Percentiles rank a stretch among this genome's conserved stretches.
These are phyloP conservation scores for Diutina pseudorugosa DNA, from an alignment of 1,139 yeast species.

Conservation along the genomic window DNA sequence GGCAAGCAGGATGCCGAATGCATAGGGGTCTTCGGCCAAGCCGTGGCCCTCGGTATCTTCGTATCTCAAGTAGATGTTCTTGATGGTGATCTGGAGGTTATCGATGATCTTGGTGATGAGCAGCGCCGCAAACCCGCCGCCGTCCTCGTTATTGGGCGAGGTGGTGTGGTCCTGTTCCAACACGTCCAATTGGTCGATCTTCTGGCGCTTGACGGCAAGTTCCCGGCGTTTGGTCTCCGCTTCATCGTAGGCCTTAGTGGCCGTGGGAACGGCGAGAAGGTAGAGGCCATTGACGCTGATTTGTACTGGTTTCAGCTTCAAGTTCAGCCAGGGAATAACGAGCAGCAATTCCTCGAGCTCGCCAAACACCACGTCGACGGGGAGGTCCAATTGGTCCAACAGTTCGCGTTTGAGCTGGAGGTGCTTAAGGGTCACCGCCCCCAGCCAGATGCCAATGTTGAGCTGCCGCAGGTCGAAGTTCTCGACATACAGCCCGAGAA, in stretches of 20 bases:
- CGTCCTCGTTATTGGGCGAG: constrained; percentile 12
- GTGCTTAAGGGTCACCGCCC: constrained; percentile 80
- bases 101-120: constrained; percentile 83
- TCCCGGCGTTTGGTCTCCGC: constrained; percentile 61
- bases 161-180: constrained; percentile 13
- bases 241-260: constrained; percentile 38
- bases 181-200: constrained; percentile 58
- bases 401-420: constrained; percentile 73
- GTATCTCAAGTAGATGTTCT: constrained; percentile 82
- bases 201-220: constrained; percentile 52
- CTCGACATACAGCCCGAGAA: constrained; percentile 69
- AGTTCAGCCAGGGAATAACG: constrained; percentile 94
- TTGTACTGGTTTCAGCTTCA: constrained; percentile 87
- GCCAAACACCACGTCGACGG: constrained; percentile 84
- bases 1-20: constrained; percentile 70
- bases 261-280: constrained; percentile 65
- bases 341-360: constrained; percentile 80
- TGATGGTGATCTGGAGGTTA: constrained; percentile 85
- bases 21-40: constrained; percentile 60
- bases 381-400: constrained; percentile 72
- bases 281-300: constrained; percentile 83
- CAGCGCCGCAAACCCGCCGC: constrained; percentile 79
- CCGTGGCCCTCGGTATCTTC: constrained; percentile 53
- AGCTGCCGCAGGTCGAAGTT: constrained; percentile 90
- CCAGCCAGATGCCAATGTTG: constrained; percentile 95